Evolutionary conservation across 257 asterid genomes (phyloP), one percentile per base, ranked within the genome.

Genomic region (Pogostemon cablin): DNA sequence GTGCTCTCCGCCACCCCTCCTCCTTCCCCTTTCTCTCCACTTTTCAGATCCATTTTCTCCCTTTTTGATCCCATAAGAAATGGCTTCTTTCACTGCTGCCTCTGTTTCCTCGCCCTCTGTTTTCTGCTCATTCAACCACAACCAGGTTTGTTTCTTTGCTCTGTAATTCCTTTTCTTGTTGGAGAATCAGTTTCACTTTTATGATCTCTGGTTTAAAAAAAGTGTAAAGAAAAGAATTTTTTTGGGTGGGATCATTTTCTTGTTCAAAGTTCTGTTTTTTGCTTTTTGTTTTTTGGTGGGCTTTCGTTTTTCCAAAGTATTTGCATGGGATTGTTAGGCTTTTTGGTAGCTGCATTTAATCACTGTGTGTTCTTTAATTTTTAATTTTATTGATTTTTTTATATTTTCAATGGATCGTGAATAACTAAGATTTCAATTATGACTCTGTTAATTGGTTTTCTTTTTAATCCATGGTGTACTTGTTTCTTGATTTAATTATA

Each of bases 1-100:
- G 91, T 79, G 75, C 82, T 72, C 80, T 87, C 90, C 92, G 90
- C 85, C 87, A 73, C 84, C 79, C 75, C 81, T 74, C 65, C 10
- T 74, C 74, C 42, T 41, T 39, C 63, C 64, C 53, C 41, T 38
- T 2, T 49, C 56, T 37, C 60, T 46, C 50, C 5, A 55, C 7
- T 58, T 72, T 44, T 48, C 75, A 78, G 88, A 81, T 77, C 87
- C 81, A 46, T 54, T 75, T 53, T 53, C 25, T 25, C 55, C 25
- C 57, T 64, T 42, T 62, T 72, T 56, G 11, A 60, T 71, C 82
- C 69, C 77, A 58, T 52, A 78, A 3, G 9, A 81, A 61, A 79
- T 92, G 98, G 95, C 98, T 53, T 85, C 98, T 32, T 46, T 85
- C 69, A 76, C 92, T 32, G 89, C 86, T 67, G 81, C 91, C 25